These are phyloP conservation scores for Tuber magnatum DNA, from an alignment of 495 filamentous ascomycete species.

Conservation along the genomic window DNA sequence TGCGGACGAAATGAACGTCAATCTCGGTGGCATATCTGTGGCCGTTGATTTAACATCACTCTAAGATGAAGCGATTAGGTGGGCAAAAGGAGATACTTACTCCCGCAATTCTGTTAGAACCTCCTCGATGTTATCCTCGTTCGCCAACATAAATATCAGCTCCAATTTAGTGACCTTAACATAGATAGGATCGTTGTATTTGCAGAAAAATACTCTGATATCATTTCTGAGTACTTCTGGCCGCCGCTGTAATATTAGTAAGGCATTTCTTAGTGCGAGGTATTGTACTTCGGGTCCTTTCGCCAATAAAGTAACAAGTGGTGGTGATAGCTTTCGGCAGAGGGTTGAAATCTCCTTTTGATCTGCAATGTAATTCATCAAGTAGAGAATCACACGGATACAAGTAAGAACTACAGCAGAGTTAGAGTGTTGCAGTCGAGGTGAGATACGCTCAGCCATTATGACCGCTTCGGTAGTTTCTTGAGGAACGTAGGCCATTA, in stretches of 20 bases:
- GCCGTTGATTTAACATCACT: background rate
- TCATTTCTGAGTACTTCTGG: constrained; percentile 94
- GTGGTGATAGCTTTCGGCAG: constrained; percentile 89
- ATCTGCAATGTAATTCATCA: constrained; percentile 98
- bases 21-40: constrained; percentile 87
- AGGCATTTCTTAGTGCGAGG: constrained; percentile 84
- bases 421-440: constrained; percentile 90
- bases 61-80: background rate
- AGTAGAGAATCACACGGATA: constrained; percentile 89
- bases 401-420: constrained; percentile 93
- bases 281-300: constrained; percentile 98
- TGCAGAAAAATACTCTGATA: constrained; percentile 98
- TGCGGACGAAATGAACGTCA: constrained; percentile 96
- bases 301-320: constrained; percentile 86
- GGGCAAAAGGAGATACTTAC: constrained; percentile 45
- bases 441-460: constrained; percentile 86
- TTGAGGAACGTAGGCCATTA: constrained; percentile 97
- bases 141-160: constrained; percentile 97
- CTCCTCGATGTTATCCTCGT: constrained; percentile 89
- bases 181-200: constrained; percentile 99
- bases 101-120: constrained; percentile 91
- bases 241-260: constrained; percentile 85
- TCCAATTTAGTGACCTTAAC: constrained; percentile 99
- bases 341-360: constrained; percentile 83
- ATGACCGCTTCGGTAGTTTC: constrained; percentile 78